Conservation (phyloP, 768 basidiomycete species). For the Podaxis pistillaris region DNA sequence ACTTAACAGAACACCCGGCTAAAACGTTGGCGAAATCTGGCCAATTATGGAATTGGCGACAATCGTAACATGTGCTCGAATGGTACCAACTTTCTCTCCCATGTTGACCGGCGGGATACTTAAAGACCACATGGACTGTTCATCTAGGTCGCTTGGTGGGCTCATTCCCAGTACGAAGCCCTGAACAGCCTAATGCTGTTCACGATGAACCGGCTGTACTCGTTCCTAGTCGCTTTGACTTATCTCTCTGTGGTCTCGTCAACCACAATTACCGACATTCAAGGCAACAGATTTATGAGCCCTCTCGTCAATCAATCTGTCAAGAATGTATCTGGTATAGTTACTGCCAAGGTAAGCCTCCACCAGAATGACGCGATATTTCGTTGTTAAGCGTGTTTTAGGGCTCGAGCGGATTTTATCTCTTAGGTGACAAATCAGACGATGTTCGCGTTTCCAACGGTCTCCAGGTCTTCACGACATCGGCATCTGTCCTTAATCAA, state of each 20-base stretch:
- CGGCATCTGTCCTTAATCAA: constrained; percentile 31
- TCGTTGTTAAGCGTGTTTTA: constrained; percentile 19
- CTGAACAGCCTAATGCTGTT: constrained; percentile 12
- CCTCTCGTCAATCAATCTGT: constrained; percentile 45
- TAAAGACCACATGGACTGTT: constrained; percentile 13
- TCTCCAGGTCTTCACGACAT: constrained; percentile 46
- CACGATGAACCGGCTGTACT: constrained; percentile 31
- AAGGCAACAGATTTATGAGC: constrained; percentile 47
- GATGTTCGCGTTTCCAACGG: constrained; percentile 52
- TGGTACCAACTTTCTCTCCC: constrained; percentile 20
- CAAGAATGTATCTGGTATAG: constrained; percentile 45
- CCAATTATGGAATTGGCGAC: constrained; percentile 12
- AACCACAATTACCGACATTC: constrained; percentile 48
- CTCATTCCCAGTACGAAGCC: constrained; percentile 6
- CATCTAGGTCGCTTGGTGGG: constrained; percentile 18
- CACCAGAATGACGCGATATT: background rate
- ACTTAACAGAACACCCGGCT: background rate
- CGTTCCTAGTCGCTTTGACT: constrained; percentile 28
- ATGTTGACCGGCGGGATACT: constrained; percentile 11
- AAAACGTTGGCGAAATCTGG: constrained; percentile 2
- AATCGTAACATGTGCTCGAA: constrained; percentile 23
- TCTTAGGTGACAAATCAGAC: constrained; percentile 39
- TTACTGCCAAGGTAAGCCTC: constrained; percentile 47
- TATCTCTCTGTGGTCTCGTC: constrained; percentile 28
- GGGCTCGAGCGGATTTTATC: constrained; percentile 48